Percentiles rank a stretch among this genome's conserved stretches.
These are phyloP conservation scores for Dactylellina haptotyla DNA, from an alignment of 2,329 filamentous ascomycete species.

Conservation along the genomic window DNA sequence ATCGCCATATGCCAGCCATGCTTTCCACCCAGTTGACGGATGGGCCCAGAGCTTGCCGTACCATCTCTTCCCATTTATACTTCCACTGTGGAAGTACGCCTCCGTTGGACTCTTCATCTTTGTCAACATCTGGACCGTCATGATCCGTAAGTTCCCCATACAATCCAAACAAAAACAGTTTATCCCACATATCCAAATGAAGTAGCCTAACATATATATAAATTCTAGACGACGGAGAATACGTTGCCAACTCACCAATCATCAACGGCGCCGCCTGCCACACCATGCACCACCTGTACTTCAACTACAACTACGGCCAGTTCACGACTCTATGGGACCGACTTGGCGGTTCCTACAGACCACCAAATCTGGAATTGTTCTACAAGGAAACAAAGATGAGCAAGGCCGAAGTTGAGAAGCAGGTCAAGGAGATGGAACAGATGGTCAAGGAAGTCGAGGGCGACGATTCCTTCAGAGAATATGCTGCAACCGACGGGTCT, in stretches of 20 bases:
- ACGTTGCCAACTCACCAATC: constrained; percentile 86
- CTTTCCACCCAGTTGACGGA: constrained; percentile 94
- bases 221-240: constrained; percentile 85
- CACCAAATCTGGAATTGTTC: constrained; percentile 87
- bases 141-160: constrained; percentile 70
- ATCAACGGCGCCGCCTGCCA: constrained; percentile 96
- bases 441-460: constrained; percentile 77
- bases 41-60: constrained; percentile 90
- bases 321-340: constrained; percentile 94
- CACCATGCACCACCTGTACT: constrained; percentile 86
- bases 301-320: constrained; percentile 93
- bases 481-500: constrained; percentile 4
- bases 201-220: constrained; percentile 15
- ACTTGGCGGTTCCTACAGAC: constrained; percentile 83
- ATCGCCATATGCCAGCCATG: constrained; percentile 88
- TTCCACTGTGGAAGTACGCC: constrained; percentile 89
- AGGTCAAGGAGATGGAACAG: constrained; percentile 78
- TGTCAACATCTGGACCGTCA: constrained; percentile 95
- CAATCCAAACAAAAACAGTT: not conserved
- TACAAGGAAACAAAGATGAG: constrained; percentile 86
- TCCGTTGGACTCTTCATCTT: constrained; percentile 88
- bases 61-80: constrained; percentile 90
- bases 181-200: not conserved
- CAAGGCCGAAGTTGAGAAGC: constrained; percentile 79
- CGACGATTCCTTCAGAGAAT: constrained; percentile 57